These are phyloP conservation scores for Phaffomyces antillensis DNA, from an alignment of 805 yeast genomes.

Conservation along the genomic window DNA sequence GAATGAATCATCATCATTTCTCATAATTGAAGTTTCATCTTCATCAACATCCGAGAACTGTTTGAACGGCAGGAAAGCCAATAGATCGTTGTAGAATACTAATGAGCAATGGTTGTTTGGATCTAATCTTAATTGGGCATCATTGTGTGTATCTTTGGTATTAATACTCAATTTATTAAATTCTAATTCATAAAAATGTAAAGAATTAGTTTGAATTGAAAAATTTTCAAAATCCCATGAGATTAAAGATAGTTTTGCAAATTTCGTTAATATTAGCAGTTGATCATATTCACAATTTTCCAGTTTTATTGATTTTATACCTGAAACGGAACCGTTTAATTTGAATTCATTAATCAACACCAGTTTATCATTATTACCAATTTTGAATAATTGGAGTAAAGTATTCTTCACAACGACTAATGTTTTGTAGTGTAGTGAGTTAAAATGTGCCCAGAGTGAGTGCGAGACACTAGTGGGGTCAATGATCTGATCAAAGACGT, in stretches of 20 bases:
- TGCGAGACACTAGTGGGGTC: conserved; percentile 71
- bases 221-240: conserved; percentile 56
- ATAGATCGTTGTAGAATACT: conserved; percentile 55
- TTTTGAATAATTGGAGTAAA: conserved; percentile 35
- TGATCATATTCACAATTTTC: conserved; percentile 39
- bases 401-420: conserved; percentile 67
- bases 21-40: conserved; percentile 21
- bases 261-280: conserved; percentile 57
- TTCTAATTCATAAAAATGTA: conserved; percentile 80
- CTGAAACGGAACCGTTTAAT: conserved; percentile 63
- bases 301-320: conserved; percentile 43
- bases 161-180: conserved; percentile 45
- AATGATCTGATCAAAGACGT: conserved; percentile 68
- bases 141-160: conserved; percentile 19
- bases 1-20: conserved; percentile 3
- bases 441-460: conserved; percentile 46
- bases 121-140: conserved; percentile 35
- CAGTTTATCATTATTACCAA: conserved; percentile 18
- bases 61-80: conserved; percentile 66
- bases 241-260: conserved; percentile 72
- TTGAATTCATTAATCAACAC: conserved; percentile 55
- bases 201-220: conserved; percentile 60
- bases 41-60: conserved; percentile 37
- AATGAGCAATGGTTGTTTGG: conserved; percentile 52
- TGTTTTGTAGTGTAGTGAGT: conserved; percentile 34